phyloP scores from a whole-genome alignment of 345 rosid genomes.

The Populus tremula region DNA sequence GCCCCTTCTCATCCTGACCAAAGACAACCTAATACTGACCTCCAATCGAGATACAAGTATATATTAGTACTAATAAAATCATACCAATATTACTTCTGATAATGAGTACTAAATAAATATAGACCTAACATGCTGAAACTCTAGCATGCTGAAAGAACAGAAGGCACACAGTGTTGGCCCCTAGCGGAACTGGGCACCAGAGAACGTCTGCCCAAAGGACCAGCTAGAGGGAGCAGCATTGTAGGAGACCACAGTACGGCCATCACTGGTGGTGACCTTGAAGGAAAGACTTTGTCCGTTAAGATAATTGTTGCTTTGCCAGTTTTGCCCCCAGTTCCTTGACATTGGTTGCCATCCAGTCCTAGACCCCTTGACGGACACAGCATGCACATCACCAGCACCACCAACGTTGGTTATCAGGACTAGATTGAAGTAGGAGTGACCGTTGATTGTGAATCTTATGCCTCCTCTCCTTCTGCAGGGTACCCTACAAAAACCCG shows the following conservation, averaged over 20 bases:
- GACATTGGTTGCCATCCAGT: constrained; percentile 31
- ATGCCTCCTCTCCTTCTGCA: constrained; percentile 29
- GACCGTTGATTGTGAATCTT: constrained; percentile 28
- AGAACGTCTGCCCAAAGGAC: constrained; percentile 30
- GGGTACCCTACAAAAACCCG: constrained; percentile 21
- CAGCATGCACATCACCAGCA: constrained; percentile 26
- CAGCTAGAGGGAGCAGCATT: constrained; percentile 23
- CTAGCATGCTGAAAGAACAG: background rate
- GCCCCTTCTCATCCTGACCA: constrained; percentile 32
- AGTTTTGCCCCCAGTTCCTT: constrained; percentile 33
- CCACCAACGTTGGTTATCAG: constrained; percentile 31
- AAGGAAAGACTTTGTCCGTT: constrained; percentile 27
- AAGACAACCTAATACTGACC: constrained; percentile 8
- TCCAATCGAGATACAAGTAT: background rate
- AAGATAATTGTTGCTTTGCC: constrained; percentile 30
- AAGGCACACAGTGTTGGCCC: background rate
- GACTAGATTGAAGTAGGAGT: constrained; percentile 30
- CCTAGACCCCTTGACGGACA: constrained; percentile 23
- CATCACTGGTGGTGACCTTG: constrained; percentile 33
- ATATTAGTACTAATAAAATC: constrained; percentile 8
- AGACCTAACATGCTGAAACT: background rate
- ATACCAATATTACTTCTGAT: background rate
- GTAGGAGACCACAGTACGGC: constrained; percentile 19
- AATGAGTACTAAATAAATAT: background rate
- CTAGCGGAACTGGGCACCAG: constrained; percentile 27